These are phyloP conservation scores for Mallotus nudiflorus DNA, from an alignment of 345 rosid species.

Conservation along the genomic window DNA sequence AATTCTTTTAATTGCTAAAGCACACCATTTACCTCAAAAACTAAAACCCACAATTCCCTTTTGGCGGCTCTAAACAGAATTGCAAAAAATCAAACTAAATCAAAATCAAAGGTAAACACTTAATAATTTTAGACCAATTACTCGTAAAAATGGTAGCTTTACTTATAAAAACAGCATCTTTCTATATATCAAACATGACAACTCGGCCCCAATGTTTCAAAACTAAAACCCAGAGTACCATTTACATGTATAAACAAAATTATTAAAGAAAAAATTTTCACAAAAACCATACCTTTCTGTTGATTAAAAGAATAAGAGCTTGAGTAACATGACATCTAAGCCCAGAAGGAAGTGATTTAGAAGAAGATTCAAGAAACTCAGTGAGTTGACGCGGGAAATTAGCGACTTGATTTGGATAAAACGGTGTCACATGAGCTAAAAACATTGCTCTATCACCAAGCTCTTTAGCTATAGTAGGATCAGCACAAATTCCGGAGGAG, in stretches of 20 bases:
- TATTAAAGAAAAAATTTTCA: background rate
- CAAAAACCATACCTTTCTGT: slow-evolving; percentile 49
- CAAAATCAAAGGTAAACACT: too few species aligned
- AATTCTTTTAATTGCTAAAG: too few species aligned
- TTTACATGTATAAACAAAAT: background rate
- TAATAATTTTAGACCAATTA: too few species aligned
- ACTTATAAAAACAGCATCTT: too few species aligned
- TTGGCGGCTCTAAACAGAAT: too few species aligned
- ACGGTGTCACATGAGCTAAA: slow-evolving; percentile 79
- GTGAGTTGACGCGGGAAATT: slow-evolving; percentile 65
- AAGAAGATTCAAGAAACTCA: slow-evolving; percentile 67
- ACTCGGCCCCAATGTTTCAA: background rate
- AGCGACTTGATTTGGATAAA: slow-evolving; percentile 64
- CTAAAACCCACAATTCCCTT: too few species aligned
- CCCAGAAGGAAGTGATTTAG: slow-evolving; percentile 68
- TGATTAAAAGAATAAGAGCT: slow-evolving; percentile 72
- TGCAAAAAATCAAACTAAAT: too few species aligned
- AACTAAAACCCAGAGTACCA: background rate
- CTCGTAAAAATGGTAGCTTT: too few species aligned
- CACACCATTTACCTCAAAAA: too few species aligned
- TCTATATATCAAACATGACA: too few species aligned
- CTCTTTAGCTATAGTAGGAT: slow-evolving; percentile 68
- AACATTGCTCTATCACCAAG: slow-evolving; percentile 79
- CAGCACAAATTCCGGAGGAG: slow-evolving; percentile 53
- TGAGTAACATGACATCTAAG: slow-evolving; percentile 70